A percentile compares a stretch with the other conserved stretches of the same genome.
Evolutionary conservation across 371 early-diverging fungal genomes (phyloP).

Genomic region (Mucor velutinosus): DNA sequence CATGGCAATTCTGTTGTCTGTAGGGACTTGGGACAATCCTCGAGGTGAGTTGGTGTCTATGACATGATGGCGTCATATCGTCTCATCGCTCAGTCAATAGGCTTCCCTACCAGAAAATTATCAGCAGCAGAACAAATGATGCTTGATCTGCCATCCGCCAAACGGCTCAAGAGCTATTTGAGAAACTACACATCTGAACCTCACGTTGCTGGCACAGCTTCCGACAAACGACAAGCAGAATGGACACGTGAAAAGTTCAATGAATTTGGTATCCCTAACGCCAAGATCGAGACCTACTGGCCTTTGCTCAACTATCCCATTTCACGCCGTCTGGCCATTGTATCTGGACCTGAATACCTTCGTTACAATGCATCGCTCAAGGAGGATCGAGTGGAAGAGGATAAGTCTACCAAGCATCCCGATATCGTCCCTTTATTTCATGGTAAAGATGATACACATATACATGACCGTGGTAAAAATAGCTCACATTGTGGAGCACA

Average conservation of each 20-base stretch:
- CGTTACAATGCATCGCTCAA: constrained; percentile 56
- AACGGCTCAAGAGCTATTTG: constrained; percentile 14
- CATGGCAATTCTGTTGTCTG: constrained; percentile 8
- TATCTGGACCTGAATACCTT: constrained; percentile 53
- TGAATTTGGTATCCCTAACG: constrained; percentile 55
- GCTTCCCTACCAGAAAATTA: constrained; percentile 18
- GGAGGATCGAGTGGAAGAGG: constrained; percentile 62
- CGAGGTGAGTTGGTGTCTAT: constrained; percentile 1
- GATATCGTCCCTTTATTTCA: constrained; percentile 65
- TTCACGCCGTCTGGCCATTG: constrained; percentile 56
- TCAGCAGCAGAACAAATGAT: constrained; percentile 22
- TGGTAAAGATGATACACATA: constrained; percentile 18
- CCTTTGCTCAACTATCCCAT: constrained; percentile 64
- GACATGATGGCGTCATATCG: background rate
- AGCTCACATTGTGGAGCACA: no score
- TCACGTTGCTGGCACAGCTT: constrained; percentile 58
- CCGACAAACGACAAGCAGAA: constrained; percentile 52
- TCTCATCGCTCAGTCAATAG: background rate
- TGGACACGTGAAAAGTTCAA: constrained; percentile 60
- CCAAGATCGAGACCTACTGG: constrained; percentile 60
- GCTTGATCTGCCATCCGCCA: constrained; percentile 22
- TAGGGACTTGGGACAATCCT: constrained; percentile 2
- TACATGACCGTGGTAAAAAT: background rate
- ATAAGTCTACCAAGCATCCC: constrained; percentile 52
- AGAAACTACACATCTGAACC: constrained; percentile 53